Percentiles rank a stretch among this genome's conserved stretches.
phyloP scores from a whole-genome alignment of 768 basidiomycete genomes.

The Psilocybe subaeruginosa region DNA sequence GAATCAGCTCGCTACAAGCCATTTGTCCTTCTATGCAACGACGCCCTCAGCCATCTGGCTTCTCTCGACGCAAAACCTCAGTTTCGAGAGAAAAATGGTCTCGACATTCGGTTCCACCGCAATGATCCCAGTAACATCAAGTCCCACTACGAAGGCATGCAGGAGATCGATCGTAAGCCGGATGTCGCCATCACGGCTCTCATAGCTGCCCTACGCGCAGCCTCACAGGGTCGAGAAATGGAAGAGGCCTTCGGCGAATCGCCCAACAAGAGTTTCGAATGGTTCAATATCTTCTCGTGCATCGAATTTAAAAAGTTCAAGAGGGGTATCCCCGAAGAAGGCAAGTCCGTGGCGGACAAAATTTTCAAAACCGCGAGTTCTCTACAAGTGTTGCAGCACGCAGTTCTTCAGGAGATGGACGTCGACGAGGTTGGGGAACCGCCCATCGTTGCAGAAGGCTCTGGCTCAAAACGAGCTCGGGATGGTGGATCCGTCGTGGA shows the following conservation, averaged over 20 bases:
- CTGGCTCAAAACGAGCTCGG: background rate
- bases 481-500: background rate
- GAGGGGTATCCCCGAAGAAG: background rate
- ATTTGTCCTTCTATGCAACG: background rate
- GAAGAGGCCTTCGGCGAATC: background rate
- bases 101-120: conserved; percentile 1
- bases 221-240: background rate
- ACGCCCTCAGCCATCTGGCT: background rate
- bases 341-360: background rate
- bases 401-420: background rate
- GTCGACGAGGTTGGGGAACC: background rate
- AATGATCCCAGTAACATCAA: background rate
- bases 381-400: background rate
- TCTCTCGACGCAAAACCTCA: background rate
- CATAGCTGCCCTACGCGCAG: background rate
- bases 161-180: background rate
- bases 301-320: background rate
- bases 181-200: background rate
- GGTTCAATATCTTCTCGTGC: background rate
- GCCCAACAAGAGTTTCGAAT: background rate
- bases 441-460: background rate
- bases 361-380: background rate
- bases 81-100: background rate
- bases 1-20: background rate
- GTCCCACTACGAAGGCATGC: background rate